phyloP scores from a whole-genome alignment of 805 yeast species.

The Clavispora vitiphila region DNA sequence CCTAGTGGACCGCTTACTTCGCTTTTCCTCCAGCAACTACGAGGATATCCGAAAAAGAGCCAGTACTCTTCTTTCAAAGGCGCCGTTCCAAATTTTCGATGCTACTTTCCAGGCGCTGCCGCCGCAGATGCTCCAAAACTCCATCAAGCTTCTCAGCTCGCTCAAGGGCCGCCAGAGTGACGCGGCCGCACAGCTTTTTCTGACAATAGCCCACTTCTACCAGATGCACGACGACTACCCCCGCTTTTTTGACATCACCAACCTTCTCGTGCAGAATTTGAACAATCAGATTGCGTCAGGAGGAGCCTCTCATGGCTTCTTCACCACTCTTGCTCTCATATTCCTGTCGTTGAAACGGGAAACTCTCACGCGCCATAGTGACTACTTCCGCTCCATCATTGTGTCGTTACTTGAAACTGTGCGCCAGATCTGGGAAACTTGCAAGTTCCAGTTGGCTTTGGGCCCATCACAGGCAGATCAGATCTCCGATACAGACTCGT shows the following conservation, averaged over 20 bases:
- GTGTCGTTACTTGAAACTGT: slow-evolving; percentile 16
- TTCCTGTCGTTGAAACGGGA: slow-evolving; percentile 11
- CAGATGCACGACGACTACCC: slow-evolving; percentile 2
- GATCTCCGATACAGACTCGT: slow-evolving; percentile 53
- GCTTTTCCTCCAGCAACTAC: slow-evolving; percentile 63
- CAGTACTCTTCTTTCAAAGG: slow-evolving; percentile 2
- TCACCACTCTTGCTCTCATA: slow-evolving; percentile 51
- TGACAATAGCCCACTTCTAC: slow-evolving; percentile 36
- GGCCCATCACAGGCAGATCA: slow-evolving; percentile 30
- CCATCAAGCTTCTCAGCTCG: slow-evolving; percentile 25
- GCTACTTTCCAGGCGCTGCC: not conserved
- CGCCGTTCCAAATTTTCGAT: not conserved
- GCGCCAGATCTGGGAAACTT: slow-evolving; percentile 39
- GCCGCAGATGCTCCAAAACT: slow-evolving; percentile 2
- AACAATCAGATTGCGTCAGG: slow-evolving; percentile 19
- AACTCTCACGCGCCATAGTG: not conserved
- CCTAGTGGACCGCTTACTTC: slow-evolving; percentile 45
- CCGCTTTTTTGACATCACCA: slow-evolving; percentile 5
- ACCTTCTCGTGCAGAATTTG: slow-evolving; percentile 3
- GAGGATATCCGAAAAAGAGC: slow-evolving; percentile 59
- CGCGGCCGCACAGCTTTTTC: slow-evolving; percentile 68
- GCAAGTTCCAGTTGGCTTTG: slow-evolving; percentile 38
- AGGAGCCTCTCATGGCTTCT: slow-evolving; percentile 61
- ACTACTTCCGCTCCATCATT: slow-evolving; percentile 2
- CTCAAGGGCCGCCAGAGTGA: slow-evolving; percentile 64